These are phyloP conservation scores for Mucuna pruriens DNA, from an alignment of 306 rosid genomes.

Conservation along the genomic window DNA sequence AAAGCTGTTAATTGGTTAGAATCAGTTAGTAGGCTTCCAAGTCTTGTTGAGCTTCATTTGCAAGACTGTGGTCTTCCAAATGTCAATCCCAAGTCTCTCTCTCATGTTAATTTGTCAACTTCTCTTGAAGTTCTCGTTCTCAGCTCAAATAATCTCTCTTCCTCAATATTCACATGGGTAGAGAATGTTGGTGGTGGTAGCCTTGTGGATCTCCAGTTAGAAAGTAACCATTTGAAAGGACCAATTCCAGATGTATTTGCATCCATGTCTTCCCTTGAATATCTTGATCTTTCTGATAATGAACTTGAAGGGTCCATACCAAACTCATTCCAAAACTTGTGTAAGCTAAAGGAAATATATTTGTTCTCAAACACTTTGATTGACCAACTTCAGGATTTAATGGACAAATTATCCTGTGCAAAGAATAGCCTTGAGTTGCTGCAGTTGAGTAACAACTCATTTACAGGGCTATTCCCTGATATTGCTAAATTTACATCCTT, in stretches of 20 bases:
- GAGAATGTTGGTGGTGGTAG: constrained; percentile 9
- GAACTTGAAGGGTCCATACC: constrained; percentile 7
- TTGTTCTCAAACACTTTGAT: not conserved
- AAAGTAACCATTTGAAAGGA: not conserved
- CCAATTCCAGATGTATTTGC: not conserved
- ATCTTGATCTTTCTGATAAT: not conserved
- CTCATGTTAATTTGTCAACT: not conserved
- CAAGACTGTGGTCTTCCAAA: not conserved
- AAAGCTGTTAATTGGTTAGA: not conserved
- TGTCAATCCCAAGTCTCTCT: constrained; percentile 11
- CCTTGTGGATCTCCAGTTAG: not conserved
- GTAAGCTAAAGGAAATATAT: not conserved
- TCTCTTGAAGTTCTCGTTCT: not conserved
- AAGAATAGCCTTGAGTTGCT: not conserved
- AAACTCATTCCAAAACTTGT: not conserved
- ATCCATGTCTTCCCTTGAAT: not conserved
- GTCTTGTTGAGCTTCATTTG: not conserved
- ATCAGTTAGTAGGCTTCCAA: not conserved
- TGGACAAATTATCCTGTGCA: constrained; percentile 6
- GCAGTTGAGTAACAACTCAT: not conserved
- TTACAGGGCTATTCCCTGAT: not conserved
- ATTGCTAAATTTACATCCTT: not conserved
- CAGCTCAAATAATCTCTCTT: not conserved
- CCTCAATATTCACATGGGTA: constrained; percentile 7
- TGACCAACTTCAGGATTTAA: not conserved